Evolutionary conservation across 345 rosid species (phyloP).

Genomic region (Euphorbia pulcherrima): DNA sequence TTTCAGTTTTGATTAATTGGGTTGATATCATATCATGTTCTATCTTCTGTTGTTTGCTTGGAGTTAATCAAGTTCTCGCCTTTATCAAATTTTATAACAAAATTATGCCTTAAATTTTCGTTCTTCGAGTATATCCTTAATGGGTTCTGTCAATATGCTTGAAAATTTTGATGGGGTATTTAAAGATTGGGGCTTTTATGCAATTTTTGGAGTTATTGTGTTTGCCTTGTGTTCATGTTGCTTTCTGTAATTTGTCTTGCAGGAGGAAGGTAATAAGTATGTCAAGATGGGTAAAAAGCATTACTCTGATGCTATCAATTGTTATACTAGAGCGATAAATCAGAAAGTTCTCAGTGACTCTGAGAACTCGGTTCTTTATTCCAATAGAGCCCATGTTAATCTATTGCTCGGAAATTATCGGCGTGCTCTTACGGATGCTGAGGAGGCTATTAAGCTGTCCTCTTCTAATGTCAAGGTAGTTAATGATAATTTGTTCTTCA

Average conservation of each 20-base stretch:
- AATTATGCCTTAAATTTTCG: not conserved
- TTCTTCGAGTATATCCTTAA: no score
- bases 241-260: conserved; percentile 18
- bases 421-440: conserved; percentile 71
- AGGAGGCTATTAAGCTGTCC: conserved; percentile 58
- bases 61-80: no score
- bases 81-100: no score
- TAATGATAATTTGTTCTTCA: conserved; percentile 2
- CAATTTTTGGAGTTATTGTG: not conserved
- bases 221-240: not conserved
- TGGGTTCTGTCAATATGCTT: not conserved
- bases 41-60: no score
- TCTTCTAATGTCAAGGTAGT: conserved; percentile 65
- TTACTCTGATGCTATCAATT: conserved; percentile 69
- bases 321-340: conserved; percentile 74
- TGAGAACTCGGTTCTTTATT: conserved; percentile 61
- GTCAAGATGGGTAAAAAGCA: conserved; percentile 86
- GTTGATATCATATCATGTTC: no score
- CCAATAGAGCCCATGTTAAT: conserved; percentile 87
- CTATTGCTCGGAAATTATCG: conserved; percentile 68
- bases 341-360: conserved; percentile 55
- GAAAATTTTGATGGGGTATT: not conserved
- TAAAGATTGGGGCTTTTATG: not conserved
- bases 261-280: conserved; percentile 83
- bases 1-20: not conserved